These are phyloP conservation scores for Hemisphaericaspora lyxosophila DNA, from an alignment of 1,139 yeast species.

Conservation along the genomic window DNA sequence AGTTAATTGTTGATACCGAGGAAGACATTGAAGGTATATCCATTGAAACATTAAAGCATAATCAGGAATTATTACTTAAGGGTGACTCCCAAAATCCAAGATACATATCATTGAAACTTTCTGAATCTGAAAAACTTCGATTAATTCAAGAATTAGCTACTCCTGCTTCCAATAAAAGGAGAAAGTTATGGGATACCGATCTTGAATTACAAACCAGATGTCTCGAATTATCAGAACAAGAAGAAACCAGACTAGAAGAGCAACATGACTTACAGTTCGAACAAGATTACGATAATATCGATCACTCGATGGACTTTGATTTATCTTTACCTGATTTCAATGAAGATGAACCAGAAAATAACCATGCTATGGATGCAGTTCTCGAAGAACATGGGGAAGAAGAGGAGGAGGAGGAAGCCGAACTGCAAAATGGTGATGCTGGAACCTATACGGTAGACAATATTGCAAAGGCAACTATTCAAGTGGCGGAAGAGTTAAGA, in stretches of 20 bases:
- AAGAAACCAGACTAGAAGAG: constrained; percentile 19
- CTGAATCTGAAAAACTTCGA: constrained; percentile 35
- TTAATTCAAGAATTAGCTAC: constrained; percentile 36
- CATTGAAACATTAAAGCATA: constrained; percentile 32
- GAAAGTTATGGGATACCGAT: constrained; percentile 39
- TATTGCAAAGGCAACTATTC: constrained; percentile 45
- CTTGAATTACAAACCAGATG: constrained; percentile 32
- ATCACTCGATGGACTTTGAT: constrained; percentile 42
- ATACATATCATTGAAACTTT: constrained; percentile 25
- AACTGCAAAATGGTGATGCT: constrained; percentile 15
- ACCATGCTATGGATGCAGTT: constrained; percentile 10
- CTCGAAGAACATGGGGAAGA: constrained; percentile 13
- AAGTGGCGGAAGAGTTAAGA: constrained; percentile 55
- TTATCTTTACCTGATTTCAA: constrained; percentile 38
- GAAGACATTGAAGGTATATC: constrained; percentile 39
- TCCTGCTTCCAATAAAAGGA: constrained; percentile 25
- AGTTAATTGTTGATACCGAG: constrained; percentile 34
- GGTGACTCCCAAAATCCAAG: constrained; percentile 15
- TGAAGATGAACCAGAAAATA: constrained; percentile 20
- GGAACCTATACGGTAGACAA: constrained; percentile 14
- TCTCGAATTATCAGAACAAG: constrained; percentile 30
- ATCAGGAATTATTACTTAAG: constrained; percentile 26
- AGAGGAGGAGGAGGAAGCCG: constrained; percentile 16
- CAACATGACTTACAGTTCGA: constrained; percentile 20
- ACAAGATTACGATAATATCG: constrained; percentile 22